A percentile compares a stretch with the other conserved stretches of the same genome.
Conservation (phyloP, 2,329 filamentous ascomycete species). For the Alternaria dauci region DNA sequence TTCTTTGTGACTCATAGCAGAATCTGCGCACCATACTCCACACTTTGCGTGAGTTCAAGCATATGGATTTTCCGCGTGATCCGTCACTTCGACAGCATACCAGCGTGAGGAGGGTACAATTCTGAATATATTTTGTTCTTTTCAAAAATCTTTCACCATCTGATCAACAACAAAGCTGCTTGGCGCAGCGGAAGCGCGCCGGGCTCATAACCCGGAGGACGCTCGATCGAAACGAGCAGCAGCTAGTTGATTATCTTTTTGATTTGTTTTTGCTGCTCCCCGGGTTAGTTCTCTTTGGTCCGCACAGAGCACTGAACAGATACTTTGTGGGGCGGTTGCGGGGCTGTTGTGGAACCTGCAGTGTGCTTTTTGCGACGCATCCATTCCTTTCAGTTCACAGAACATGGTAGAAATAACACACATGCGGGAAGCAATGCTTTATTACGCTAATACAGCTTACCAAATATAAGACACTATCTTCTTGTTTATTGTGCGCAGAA, state of each 20-base stretch:
- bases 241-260: conserved; percentile 22
- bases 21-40: neutral
- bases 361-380: neutral
- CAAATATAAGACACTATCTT: neutral
- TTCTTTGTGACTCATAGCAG: neutral
- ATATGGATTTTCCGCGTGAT: neutral
- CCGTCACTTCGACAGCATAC: neutral
- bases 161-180: conserved; percentile 33
- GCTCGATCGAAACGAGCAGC: conserved; percentile 35
- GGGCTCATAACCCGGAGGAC: conserved; percentile 51
- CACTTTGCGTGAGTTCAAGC: no score
- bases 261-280: neutral
- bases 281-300: neutral
- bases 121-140: no score
- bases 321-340: neutral
- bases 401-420: neutral
- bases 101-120: no score
- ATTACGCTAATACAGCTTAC: neutral
- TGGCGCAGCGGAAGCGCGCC: conserved; percentile 50
- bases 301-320: neutral
- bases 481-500: neutral
- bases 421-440: neutral
- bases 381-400: neutral
- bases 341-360: neutral
- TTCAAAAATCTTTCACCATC: neutral